These are phyloP conservation scores for Boletus pseudopeckii DNA, from an alignment of 768 basidiomycete genomes.

Conservation along the genomic window DNA sequence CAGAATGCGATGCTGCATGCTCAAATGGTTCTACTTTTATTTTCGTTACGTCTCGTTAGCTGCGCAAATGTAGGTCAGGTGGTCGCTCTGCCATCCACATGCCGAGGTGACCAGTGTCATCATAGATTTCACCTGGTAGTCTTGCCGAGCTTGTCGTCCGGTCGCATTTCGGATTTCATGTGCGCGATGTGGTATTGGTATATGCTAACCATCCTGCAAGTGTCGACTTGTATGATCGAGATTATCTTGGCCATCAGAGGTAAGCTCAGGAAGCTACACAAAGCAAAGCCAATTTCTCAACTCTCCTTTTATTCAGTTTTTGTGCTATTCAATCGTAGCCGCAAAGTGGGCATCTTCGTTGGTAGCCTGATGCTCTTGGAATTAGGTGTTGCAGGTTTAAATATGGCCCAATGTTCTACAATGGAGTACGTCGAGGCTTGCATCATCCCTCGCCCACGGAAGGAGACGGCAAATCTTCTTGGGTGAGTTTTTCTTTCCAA, in stretches of 20 bases:
- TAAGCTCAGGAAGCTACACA: constrained; percentile 6
- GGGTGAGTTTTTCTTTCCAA: constrained; percentile 18
- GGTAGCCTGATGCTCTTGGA: constrained; percentile 10
- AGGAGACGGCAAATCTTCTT: neutral
- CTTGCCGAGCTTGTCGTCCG: constrained; percentile 10
- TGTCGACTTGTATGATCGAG: constrained; percentile 20
- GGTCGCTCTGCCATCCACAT: neutral
- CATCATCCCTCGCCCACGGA: constrained; percentile 21
- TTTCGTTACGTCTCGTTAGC: constrained; percentile 15
- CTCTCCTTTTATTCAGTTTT: constrained; percentile 7
- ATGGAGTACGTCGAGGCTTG: constrained; percentile 12
- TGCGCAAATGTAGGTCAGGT: constrained; percentile 7
- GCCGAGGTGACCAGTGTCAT: neutral
- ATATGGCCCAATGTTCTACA: constrained; percentile 19
- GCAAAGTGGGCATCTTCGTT: constrained; percentile 21
- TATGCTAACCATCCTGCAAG: neutral
- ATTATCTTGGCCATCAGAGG: constrained; percentile 24
- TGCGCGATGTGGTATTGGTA: constrained; percentile 15
- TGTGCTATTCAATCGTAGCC: constrained; percentile 35
- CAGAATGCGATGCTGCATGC: constrained; percentile 9
- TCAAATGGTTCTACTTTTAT: constrained; percentile 20
- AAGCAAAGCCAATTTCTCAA: neutral
- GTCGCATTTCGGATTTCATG: constrained; percentile 2
- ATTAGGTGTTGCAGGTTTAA: constrained; percentile 10
- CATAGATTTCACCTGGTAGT: constrained; percentile 9